Conservation (phyloP, 306 rosid species). For the Ammopiptanthus mongolicus region DNA sequence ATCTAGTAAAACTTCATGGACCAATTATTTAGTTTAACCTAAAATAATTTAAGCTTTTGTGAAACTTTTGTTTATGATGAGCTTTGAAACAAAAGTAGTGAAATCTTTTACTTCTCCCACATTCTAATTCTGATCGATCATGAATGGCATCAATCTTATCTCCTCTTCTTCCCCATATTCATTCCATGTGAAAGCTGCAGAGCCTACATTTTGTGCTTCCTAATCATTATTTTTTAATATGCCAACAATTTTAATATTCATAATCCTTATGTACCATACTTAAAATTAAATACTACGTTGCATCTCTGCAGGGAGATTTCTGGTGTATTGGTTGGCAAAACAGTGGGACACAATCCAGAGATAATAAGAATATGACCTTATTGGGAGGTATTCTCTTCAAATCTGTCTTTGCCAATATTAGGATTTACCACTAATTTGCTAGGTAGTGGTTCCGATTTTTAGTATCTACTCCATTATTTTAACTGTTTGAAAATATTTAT, state of each 20-base stretch:
- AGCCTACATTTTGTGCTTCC: background rate
- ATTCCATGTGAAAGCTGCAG: background rate
- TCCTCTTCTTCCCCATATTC: background rate
- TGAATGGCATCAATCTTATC: background rate
- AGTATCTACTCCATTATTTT: background rate
- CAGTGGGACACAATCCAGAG: conserved; percentile 84
- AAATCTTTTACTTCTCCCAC: background rate
- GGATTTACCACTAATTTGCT: conserved; percentile 1
- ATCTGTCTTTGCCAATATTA: background rate
- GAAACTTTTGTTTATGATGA: background rate
- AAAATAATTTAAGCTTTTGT: background rate
- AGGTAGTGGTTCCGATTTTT: background rate
- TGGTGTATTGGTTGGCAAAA: conserved; percentile 99
- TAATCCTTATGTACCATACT: conserved; percentile 6
- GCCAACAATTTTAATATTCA: background rate
- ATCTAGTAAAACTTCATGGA: too few relatives aligned
- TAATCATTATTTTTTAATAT: background rate
- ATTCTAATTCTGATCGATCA: background rate
- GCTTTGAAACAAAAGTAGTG: background rate
- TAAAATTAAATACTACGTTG: conserved; percentile 14
- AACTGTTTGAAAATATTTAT: too few relatives aligned
- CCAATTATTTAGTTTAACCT: too few relatives aligned
- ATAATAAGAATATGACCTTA: conserved; percentile 78
- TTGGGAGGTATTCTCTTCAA: conserved; percentile 72
- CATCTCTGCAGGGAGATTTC: conserved; percentile 57